Percentiles rank a stretch among this genome's conserved stretches.
These are phyloP conservation scores for Kwoniella europaea DNA, from an alignment of 768 basidiomycete species.

Conservation along the genomic window DNA sequence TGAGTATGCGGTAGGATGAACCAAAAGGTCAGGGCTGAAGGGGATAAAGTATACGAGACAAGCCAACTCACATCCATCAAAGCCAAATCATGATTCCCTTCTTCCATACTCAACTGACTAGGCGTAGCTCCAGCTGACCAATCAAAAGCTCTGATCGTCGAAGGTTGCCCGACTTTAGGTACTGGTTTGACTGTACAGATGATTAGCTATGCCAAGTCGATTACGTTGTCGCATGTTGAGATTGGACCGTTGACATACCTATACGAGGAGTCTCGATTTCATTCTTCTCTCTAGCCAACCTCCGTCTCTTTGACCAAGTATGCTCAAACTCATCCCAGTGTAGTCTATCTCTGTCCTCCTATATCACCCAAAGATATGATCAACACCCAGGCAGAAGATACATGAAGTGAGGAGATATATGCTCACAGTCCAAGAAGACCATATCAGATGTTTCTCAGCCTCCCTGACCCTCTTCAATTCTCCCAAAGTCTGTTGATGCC, in stretches of 20 bases:
- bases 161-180: conserved; percentile 35
- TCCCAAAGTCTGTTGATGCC: conserved; percentile 71
- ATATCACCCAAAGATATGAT: conserved; percentile 2
- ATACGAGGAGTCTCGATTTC: conserved; percentile 76
- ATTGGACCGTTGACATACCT: conserved; percentile 60
- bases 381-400: neutral
- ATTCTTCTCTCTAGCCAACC: conserved; percentile 82
- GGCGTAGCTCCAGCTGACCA: conserved; percentile 51
- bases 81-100: conserved; percentile 45
- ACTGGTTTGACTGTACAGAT: conserved; percentile 43
- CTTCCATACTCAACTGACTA: conserved; percentile 31
- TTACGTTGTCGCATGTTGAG: neutral
- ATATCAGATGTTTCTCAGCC: conserved; percentile 75
- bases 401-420: conserved; percentile 10
- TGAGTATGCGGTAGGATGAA: neutral
- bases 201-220: neutral
- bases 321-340: conserved; percentile 89
- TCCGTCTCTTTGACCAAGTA: conserved; percentile 80
- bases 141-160: conserved; percentile 34
- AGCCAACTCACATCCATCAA: conserved; percentile 50
- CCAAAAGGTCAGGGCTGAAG: neutral
- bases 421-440: conserved; percentile 89
- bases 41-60: conserved; percentile 1
- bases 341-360: conserved; percentile 77
- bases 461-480: conserved; percentile 69